These are phyloP conservation scores for Hypoxylon sp. DNA, from an alignment of 2,329 filamentous ascomycete genomes.

Conservation along the genomic window DNA sequence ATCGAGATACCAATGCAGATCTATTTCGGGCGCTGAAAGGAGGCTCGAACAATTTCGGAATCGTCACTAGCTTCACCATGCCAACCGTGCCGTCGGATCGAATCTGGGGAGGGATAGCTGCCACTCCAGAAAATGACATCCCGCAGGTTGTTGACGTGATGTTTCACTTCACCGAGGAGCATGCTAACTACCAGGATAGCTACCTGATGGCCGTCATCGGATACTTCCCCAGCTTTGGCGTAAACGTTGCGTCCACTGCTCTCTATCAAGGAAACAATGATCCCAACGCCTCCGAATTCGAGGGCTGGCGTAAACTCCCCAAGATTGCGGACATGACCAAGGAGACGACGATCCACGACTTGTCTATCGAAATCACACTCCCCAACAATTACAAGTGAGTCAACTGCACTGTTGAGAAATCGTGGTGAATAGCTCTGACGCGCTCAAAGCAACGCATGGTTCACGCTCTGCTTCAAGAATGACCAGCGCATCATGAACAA, in stretches of 20 bases:
- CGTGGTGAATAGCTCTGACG: neutral
- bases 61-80: slow-evolving; percentile 34
- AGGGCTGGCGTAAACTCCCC: neutral
- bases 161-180: slow-evolving; percentile 2
- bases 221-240: neutral
- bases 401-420: no score
- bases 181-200: slow-evolving; percentile 6
- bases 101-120: slow-evolving; percentile 24
- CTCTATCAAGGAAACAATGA: neutral
- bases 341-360: no score
- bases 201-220: neutral
- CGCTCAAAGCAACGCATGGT: slow-evolving; percentile 21
- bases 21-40: slow-evolving; percentile 51
- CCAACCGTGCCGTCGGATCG: neutral
- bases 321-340: neutral
- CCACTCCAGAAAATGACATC: neutral
- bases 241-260: no score
- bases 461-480: slow-evolving; percentile 28
- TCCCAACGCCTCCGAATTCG: neutral
- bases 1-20: slow-evolving; percentile 32
- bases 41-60: slow-evolving; percentile 35
- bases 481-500: slow-evolving; percentile 20
- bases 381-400: slow-evolving; percentile 16
- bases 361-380: slow-evolving; percentile 1
- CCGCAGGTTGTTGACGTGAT: neutral